Evolutionary conservation across 768 basidiomycete genomes (phyloP).

Genomic region (Cystobasidium tubakii): DNA sequence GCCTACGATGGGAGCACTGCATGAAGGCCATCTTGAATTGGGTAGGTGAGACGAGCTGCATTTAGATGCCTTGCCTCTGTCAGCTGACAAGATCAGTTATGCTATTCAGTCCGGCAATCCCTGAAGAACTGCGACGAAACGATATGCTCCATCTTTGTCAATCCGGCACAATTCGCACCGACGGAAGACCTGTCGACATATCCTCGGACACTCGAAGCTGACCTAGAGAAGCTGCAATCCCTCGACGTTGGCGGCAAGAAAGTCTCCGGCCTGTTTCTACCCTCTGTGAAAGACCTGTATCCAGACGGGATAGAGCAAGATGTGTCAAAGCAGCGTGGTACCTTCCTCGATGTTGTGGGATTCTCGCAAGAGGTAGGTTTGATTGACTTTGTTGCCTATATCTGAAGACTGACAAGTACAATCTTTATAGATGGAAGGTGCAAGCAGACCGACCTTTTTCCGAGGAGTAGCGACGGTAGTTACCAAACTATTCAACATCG

Average conservation of each 20-base stretch:
- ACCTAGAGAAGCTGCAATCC: conserved; percentile 61
- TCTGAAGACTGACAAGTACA: no score
- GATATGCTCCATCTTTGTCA: conserved; percentile 91
- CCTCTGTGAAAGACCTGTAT: conserved; percentile 77
- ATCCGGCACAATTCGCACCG: conserved; percentile 94
- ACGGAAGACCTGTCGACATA: conserved; percentile 88
- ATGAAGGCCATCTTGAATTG: conserved; percentile 84
- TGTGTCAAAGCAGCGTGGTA: conserved; percentile 67
- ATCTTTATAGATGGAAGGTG: conserved; percentile 81
- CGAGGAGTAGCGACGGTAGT: conserved; percentile 91
- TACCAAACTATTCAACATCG: conserved; percentile 85
- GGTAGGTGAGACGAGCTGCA: conserved; percentile 58
- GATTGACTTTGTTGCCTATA: no score
- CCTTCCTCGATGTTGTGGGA: conserved; percentile 87
- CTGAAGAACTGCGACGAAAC: conserved; percentile 74
- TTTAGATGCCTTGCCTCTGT: background rate
- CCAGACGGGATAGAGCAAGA: conserved; percentile 83
- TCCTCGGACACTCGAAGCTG: conserved; percentile 73
- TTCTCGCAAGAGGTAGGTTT: conserved; percentile 57
- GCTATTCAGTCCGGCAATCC: conserved; percentile 63
- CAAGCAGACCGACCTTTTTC: conserved; percentile 81
- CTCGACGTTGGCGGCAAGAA: conserved; percentile 49
- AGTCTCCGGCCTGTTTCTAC: conserved; percentile 70
- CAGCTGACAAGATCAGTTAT: background rate
- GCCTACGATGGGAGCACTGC: conserved; percentile 96